phyloP scores from a whole-genome alignment of 2,329 filamentous ascomycete species.

The Penicillium sp. region DNA sequence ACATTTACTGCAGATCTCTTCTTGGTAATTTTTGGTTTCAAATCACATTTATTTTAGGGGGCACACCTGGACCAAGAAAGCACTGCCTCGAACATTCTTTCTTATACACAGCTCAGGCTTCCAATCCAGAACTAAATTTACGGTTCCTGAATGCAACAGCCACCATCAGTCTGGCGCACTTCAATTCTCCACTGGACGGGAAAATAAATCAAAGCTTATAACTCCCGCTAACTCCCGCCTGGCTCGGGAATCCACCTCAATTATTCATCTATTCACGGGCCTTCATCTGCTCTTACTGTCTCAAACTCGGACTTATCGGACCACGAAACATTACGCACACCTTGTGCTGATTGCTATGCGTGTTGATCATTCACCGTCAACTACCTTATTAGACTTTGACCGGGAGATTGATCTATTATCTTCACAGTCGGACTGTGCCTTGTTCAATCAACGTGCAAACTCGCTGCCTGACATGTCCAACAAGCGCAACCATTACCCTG shows the following conservation, averaged over 20 bases:
- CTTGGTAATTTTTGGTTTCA: background rate
- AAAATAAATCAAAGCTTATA: slow-evolving; percentile 6
- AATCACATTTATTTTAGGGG: slow-evolving; percentile 1
- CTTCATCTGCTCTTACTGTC: background rate
- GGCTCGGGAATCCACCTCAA: background rate
- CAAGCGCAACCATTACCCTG: slow-evolving; percentile 1
- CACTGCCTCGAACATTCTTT: slow-evolving; percentile 17
- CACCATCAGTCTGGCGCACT: background rate
- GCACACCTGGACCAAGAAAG: slow-evolving; percentile 17
- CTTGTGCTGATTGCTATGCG: slow-evolving; percentile 11
- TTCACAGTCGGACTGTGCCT: background rate
- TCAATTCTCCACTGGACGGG: background rate
- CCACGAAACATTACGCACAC: background rate
- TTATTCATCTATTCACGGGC: background rate
- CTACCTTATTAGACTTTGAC: slow-evolving; percentile 9
- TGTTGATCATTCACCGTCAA: slow-evolving; percentile 4
- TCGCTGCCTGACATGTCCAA: slow-evolving; percentile 1
- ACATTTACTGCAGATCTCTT: slow-evolving; percentile 15
- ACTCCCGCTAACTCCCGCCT: slow-evolving; percentile 4
- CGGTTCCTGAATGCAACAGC: slow-evolving; percentile 3
- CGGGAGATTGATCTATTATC: slow-evolving; percentile 1
- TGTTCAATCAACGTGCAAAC: background rate
- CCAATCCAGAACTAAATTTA: background rate
- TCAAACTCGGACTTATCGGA: background rate
- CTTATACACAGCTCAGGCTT: slow-evolving; percentile 12